Evolutionary conservation across 202 grass and related monocot species (phyloP).

Genomic region (Brachypodium distachyon): DNA sequence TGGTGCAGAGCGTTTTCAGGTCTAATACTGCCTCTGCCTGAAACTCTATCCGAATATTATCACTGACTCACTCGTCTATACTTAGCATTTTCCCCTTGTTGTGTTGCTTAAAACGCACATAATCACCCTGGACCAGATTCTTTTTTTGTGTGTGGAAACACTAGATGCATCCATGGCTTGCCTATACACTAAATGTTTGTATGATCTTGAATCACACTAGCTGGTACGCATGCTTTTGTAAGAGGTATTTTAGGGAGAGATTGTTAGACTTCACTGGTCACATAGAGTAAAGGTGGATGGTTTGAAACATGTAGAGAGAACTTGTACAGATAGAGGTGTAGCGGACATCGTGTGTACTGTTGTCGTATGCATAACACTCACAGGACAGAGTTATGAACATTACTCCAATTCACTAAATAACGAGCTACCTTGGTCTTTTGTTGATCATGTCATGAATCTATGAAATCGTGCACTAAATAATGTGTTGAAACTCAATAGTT

Average conservation of each 20-base stretch:
- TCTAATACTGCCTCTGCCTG: constrained; percentile 20
- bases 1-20: constrained; percentile 81
- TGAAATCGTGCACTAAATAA: not conserved
- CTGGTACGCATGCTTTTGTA: not conserved
- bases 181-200: not conserved
- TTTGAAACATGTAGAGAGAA: not conserved
- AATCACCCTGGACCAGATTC: not conserved
- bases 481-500: not conserved
- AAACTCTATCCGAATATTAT: constrained; percentile 10
- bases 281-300: not conserved
- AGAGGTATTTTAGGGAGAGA: not conserved
- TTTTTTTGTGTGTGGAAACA: not conserved
- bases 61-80: not conserved
- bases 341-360: not conserved
- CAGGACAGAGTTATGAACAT: not conserved
- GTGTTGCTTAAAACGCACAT: not conserved
- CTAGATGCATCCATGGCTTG: not conserved
- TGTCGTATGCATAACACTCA: not conserved
- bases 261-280: not conserved
- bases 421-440: not conserved
- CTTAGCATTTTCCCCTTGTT: not conserved
- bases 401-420: not conserved
- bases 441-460: not conserved
- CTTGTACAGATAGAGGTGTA: not conserved
- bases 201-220: constrained; percentile 2